A percentile compares a stretch with the other conserved stretches of the same genome.
phyloP scores from a whole-genome alignment of 352 stramenopile species.

The Phytopythium kandeliae region DNA sequence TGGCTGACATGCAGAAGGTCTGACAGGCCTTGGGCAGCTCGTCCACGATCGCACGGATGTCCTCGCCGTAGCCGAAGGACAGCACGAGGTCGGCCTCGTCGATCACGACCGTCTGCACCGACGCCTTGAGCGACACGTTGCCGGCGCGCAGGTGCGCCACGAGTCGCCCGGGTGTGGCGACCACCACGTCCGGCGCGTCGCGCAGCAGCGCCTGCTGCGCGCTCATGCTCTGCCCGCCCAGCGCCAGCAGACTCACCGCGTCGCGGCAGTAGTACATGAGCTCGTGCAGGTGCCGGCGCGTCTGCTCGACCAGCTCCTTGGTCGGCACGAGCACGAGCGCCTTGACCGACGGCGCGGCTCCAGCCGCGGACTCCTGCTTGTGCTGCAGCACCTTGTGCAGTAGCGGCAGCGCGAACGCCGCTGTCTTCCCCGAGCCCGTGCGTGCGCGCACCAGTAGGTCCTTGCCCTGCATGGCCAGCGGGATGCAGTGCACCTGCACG shows the following conservation, averaged over 20 bases:
- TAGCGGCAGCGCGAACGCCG: constrained; percentile 90
- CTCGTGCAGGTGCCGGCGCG: constrained; percentile 81
- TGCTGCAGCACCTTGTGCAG: constrained; percentile 90
- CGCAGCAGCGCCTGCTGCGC: constrained; percentile 83
- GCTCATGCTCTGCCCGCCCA: constrained; percentile 89
- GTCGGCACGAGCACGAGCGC: constrained; percentile 96
- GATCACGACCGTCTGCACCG: constrained; percentile 96
- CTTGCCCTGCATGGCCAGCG: constrained; percentile 89
- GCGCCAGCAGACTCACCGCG: constrained; percentile 86
- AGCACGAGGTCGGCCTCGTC: constrained; percentile 99
- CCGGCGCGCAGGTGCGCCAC: constrained; percentile 80
- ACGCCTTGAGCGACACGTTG: constrained; percentile 83
- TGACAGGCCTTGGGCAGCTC: constrained; percentile 97
- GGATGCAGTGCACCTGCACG: constrained; percentile 94
- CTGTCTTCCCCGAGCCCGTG: constrained; percentile 93
- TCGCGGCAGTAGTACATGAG: constrained; percentile 98
- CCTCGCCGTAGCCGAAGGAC: constrained; percentile 94
- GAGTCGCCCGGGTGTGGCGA: constrained; percentile 94
- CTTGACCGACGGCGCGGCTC: constrained; percentile 36
- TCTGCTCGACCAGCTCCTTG: constrained; percentile 97
- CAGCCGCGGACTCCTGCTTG: constrained; percentile 50
- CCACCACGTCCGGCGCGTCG: constrained; percentile 89
- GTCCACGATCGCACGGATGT: constrained; percentile 93
- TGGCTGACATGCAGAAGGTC: constrained; percentile 98
- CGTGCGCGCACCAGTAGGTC: constrained; percentile 90